Evolutionary conservation across 1,284 basidiomycete species (phyloP), one percentile per base, ranked within the genome.

Genomic region (Microbotryum silenes-acaulis): DNA sequence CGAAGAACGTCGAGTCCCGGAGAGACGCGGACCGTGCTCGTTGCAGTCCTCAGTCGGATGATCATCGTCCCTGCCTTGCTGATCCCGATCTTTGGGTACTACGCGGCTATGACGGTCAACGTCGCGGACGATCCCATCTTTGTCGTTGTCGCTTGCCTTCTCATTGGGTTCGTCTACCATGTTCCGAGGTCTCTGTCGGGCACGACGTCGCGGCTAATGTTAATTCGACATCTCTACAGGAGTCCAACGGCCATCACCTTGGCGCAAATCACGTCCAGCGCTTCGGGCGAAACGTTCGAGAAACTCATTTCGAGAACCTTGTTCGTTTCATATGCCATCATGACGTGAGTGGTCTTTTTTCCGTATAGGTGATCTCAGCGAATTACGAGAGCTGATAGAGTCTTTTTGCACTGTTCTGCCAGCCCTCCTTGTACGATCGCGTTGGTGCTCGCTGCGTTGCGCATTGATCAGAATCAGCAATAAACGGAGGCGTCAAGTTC

Each of bases 41-140:
- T 74, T 4, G 67, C 73, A 7, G 69, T 75, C 27, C 51, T 70
- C 46, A 67, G 66, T 5, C 62, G 76, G 12, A 76, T 76, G 75
- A 33, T 77, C 14, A 33, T 77, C 20, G 74, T 74, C 1, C 76
- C 76, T 9, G 52, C 74, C 12, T 53, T 75, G 9, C 45, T 78
- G 33, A 56, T 77, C 1, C 77, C 77, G 3, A 57, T 75, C 2
- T 69, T 77, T 37, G 69, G 57, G 18, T 64, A 33, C 14, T 72
- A 62, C n/a, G 65, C 70, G 3, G 58, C 61, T 20, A 54, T 58
- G 27, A 70, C 71, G 42, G 47, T 59, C 37, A 70, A 70, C 48
- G 61, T 71, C 20, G 68, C 68, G 4, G 72, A 73, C 29, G 72
- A 72, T 58, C 69, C 69, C 18, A 65, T 69, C 25, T 69, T 71